Base-by-base conservation (phyloP, 177 flowering plant species). In the Vitis hybrid region DNA sequence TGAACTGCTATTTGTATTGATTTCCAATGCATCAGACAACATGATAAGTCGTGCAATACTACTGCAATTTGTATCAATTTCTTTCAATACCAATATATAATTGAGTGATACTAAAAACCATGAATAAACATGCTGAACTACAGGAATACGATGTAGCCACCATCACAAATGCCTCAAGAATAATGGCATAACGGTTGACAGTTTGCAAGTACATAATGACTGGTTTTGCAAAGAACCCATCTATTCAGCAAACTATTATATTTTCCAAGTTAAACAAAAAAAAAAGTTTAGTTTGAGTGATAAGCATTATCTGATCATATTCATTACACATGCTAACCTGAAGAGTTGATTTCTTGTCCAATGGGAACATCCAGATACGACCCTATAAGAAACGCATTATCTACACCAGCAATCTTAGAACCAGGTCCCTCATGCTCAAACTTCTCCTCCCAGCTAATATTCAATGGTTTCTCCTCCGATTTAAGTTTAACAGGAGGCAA, bases 401-500 rank as follows among this genome's bases (percentile, higher is more conserved):
- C 98, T 34, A 76, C 64, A 57, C 62, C 72, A 17, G 65, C 70
- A 18, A 83, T 77, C 80, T 87, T 89, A 48, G 80, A 59, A 67
- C 81, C 82, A 26, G 81, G 77, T 52, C 82, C 89, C 82, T 86
- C 91, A 64, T 72, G 87, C 64, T 92, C 97, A 68, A 75, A 84
- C 76, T 89, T 91, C 62, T 87, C 97, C 70, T 91, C 97, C 91
- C 97, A 93, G 30, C 79, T 84, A 70, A 83, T 58, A 74, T 70
- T 80, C 66, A 78, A 71, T 2, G 82, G 39, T 73, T 90, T 95
- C 62, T 95, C 96, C 73, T 84, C 96, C 39, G 97, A 93, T 80
- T 95, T 95, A 62, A 95, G 91, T 71, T 80, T 89, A 51, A 95
- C 99, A 56, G 97, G 98, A 32, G 99, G 93, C 75, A 93, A 78